Evolutionary conservation across 768 basidiomycete genomes (phyloP), one percentile per base, ranked within the genome.

Genomic region (Pleurotus tuber-regium): DNA sequence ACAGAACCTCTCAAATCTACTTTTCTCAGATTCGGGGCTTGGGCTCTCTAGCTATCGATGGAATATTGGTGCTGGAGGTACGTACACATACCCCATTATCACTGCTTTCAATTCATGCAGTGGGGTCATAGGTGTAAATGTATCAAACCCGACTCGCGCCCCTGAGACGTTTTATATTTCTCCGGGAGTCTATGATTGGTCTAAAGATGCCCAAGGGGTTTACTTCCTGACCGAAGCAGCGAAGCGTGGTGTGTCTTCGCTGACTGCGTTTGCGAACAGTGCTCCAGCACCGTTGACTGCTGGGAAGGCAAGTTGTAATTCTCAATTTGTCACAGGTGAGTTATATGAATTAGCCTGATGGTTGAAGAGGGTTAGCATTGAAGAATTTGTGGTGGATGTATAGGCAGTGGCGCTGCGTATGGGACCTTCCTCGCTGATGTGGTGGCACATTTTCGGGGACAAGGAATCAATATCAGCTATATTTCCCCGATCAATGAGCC

Each of bases 401-500:
- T 40, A 63, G 71, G 69, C 14, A 64, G 59, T 5, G 69, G 70
- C 23, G 54, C 59, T 12, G 70, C 67, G 24, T 77, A 72, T 60
- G 72, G 71, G n/a, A 66, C 68, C 36, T 77, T 61, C 51, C 54
- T 76, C 10, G 69, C 72, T 1, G 74, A 74, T 54, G 74, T 77
- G 3, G 58, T 74, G 16, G 53, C 58, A 24, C 70, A 75, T 57
- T 77, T 71, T 61, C 62, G 66, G 26, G 58, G 56, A 8, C 61
- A 66, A 46, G 73, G 71, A 12, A 62, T 76, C 25, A 61, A 62
- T 11, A 70, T 77, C 43, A 67, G 63, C 31, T 69, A 68, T 24
- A 65, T 77, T 19, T 75, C 74, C 1, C 66, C 73, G 7, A 76
- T 77, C 68, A 75, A 77, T 53, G 71, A 72, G 43, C 73, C 72